phyloP scores from a whole-genome alignment of 2,329 filamentous ascomycete species.

The Huntiella savannae region DNA sequence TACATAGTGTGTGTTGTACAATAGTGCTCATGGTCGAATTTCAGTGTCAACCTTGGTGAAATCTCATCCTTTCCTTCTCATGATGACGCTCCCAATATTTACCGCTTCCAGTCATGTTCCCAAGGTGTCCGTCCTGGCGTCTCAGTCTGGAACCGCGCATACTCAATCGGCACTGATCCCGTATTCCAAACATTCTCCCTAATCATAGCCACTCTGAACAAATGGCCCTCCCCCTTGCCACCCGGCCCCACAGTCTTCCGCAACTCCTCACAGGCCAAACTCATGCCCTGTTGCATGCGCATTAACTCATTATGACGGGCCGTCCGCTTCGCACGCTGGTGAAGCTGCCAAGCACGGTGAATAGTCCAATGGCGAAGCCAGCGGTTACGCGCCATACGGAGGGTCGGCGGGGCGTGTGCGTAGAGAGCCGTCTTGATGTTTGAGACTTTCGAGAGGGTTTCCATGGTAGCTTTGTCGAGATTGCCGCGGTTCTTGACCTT shows the following conservation, averaged over 20 bases:
- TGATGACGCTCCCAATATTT: not conserved
- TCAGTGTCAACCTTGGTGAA: not conserved
- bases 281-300: conserved; percentile 67
- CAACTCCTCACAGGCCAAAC: conserved; percentile 68
- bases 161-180: conserved; percentile 73
- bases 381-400: conserved; percentile 75
- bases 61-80: not conserved
- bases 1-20: not conserved
- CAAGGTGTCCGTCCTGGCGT: conserved; percentile 62
- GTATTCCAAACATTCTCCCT: conserved; percentile 68
- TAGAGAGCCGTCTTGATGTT: conserved; percentile 30
- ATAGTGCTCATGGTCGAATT: not conserved
- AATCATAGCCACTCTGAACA: conserved; percentile 78
- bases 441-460: conserved; percentile 18
- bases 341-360: conserved; percentile 82
- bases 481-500: conserved; percentile 14
- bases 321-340: conserved; percentile 48
- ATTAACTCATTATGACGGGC: conserved; percentile 51
- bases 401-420: conserved; percentile 39
- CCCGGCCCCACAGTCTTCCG: conserved; percentile 39
- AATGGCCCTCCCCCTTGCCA: conserved; percentile 41
- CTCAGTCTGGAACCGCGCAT: conserved; percentile 69
- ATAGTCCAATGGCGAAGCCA: conserved; percentile 96
- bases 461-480: conserved; percentile 15
- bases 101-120: conserved; percentile 79